Evolutionary conservation across 345 rosid species (phyloP).

Genomic region (Aurinia saxatilis): DNA sequence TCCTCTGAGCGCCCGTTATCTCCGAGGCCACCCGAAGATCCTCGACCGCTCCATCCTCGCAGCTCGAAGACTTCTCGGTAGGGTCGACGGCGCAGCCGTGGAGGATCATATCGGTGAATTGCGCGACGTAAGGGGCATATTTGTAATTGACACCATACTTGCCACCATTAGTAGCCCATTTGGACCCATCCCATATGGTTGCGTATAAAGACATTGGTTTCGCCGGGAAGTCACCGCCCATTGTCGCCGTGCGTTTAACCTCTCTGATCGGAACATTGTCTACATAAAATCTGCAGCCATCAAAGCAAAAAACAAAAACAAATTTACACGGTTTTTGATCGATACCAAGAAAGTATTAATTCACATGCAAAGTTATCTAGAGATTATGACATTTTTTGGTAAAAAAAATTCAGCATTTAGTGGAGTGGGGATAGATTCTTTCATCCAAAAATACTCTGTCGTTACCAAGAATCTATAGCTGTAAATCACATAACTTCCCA

Average conservation of each 20-base stretch:
- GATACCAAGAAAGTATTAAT: neutral
- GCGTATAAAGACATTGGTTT: conserved; percentile 97
- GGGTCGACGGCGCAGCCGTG: conserved; percentile 95
- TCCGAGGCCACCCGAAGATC: conserved; percentile 29
- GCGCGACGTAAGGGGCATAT: conserved; percentile 64
- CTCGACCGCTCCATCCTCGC: conserved; percentile 31
- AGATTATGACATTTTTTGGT: neutral
- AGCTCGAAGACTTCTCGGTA: conserved; percentile 38
- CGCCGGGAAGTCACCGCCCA: conserved; percentile 87
- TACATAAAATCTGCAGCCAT: conserved; percentile 53
- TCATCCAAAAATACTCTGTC: neutral
- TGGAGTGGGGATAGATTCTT: neutral
- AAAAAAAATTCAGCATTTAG: neutral
- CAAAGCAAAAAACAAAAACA: neutral
- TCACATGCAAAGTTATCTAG: neutral
- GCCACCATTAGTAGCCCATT: conserved; percentile 97
- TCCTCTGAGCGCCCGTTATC: conserved; percentile 40
- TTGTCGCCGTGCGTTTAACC: conserved; percentile 50
- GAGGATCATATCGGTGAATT: conserved; percentile 62
- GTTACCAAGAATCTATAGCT: conserved; percentile 5
- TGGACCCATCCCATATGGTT: conserved; percentile 95
- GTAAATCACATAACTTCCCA: conserved; percentile 12
- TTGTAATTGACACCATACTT: conserved; percentile 87
- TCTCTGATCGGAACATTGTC: conserved; percentile 80
- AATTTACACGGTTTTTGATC: neutral